Evolutionary conservation across 208 protist species (phyloP).

Genomic region (Spongospora subterranea): DNA sequence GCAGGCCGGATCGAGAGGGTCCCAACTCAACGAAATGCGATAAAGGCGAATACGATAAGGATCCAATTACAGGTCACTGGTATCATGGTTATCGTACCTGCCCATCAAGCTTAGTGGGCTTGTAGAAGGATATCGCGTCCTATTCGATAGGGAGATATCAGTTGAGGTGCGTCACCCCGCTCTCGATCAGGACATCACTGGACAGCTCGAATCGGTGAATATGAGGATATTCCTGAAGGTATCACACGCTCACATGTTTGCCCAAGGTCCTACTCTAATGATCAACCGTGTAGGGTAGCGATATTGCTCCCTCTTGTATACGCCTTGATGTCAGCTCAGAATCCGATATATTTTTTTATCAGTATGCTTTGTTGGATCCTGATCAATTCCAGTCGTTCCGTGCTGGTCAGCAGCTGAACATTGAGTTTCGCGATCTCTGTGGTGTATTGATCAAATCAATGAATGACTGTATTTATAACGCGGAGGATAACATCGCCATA

Average conservation of each 20-base stretch:
- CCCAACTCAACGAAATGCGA: too few species aligned
- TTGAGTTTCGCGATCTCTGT: not conserved
- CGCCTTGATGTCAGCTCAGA: not conserved
- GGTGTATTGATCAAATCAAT: conserved; percentile 17
- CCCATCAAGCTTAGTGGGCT: too few species aligned
- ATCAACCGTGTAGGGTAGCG: not conserved
- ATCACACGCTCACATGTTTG: too few species aligned
- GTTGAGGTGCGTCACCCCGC: conserved; percentile 41
- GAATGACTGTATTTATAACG: conserved; percentile 14
- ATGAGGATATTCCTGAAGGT: not conserved
- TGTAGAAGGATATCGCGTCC: conserved; percentile 24
- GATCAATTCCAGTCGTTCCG: not conserved
- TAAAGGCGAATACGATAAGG: too few species aligned
- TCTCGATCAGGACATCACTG: not conserved
- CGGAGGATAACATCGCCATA: conserved; percentile 1
- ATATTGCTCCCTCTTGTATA: not conserved
- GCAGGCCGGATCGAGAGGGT: too few species aligned
- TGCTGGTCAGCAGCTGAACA: not conserved
- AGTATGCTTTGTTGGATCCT: not conserved
- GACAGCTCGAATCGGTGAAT: conserved; percentile 1
- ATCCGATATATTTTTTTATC: conserved; percentile 37
- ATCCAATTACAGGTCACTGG: too few species aligned
- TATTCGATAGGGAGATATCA: conserved; percentile 1
- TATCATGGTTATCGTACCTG: too few species aligned
- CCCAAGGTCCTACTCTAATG: too few species aligned